Base-by-base conservation (phyloP, 2,329 filamentous ascomycete species). In the Fusarium phyllophilum region DNA sequence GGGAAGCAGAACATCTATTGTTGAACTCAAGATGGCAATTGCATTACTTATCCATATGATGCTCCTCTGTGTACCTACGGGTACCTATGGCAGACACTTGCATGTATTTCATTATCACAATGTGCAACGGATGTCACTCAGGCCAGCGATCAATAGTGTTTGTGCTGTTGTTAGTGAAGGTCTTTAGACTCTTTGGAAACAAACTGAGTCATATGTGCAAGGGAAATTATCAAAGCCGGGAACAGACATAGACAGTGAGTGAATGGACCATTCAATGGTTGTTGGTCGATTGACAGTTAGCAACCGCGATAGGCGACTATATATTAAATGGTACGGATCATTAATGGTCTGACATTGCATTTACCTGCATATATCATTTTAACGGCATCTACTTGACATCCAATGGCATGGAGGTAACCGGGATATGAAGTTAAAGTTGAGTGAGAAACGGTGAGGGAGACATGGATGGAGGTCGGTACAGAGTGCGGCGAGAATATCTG, bases 301-400 rank as follows among this genome's bases (percentile, higher is more conserved):
- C 62, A 55, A 44, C 55, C 54, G 54, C 66, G 55, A 67, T 62
- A 67, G 31, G 34, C 63, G 56, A 51, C 62, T 38, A 26, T 29
- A 24, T 24, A 38, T 34, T 20, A 34, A 34, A 48, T 15, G 55
- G 22, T 17, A 29, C 26, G 26, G 26, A 29, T 29, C 26, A 29
- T 29, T 29, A 29, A 41, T 36, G 62, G 31, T 41, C 46, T 34
- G 36, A 8, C 18, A 29, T 45, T 65, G 39, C 33, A 38, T n/a
- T 41, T 62, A 38, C 20, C 18, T 58, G 31, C 41, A 48, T 36
- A 48, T 58, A 58, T 58, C 62, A 26, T 33, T 41, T n/a, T 38
- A 59, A 59, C 18, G 24, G 36, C 31, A 22, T 29, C 41, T 48
- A 9, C 29, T n/a, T 66, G 42, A 54, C 42, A 65, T 29, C 26